A percentile compares a stretch with the other conserved stretches of the same genome.
phyloP scores from a whole-genome alignment of 305 asterid species.

The Fraxinus albicans region DNA sequence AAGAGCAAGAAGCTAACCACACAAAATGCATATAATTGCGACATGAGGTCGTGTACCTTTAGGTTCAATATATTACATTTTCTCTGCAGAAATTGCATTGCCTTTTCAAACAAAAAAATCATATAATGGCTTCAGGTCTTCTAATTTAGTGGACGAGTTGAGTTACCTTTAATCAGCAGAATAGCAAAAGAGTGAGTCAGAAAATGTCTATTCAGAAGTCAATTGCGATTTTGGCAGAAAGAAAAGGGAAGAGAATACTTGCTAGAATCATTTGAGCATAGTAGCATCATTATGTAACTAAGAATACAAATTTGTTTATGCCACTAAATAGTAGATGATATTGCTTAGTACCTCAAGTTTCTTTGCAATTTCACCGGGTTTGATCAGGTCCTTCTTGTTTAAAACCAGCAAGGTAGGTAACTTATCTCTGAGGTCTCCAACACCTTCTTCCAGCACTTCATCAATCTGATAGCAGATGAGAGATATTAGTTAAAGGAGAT shows the following conservation, averaged over 20 bases:
- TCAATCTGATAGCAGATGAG: slow-evolving; percentile 57
- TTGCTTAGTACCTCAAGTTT: slow-evolving; percentile 64
- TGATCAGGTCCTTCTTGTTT: slow-evolving; percentile 91
- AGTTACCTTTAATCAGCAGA: background rate
- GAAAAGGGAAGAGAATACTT: background rate
- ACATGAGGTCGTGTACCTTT: background rate
- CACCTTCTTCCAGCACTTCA: slow-evolving; percentile 74
- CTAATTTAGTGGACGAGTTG: background rate
- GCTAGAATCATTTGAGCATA: background rate
- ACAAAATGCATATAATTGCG: background rate
- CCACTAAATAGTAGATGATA: background rate
- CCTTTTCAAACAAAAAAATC: background rate
- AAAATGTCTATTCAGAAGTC: background rate
- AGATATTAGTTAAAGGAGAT: slow-evolving; percentile 18
- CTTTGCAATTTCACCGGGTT: slow-evolving; percentile 98
- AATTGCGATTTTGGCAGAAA: background rate
- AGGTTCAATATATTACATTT: background rate
- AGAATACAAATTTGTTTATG: background rate
- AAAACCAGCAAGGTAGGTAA: slow-evolving; percentile 79
- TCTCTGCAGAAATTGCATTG: background rate
- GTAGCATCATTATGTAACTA: background rate
- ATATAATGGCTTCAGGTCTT: background rate
- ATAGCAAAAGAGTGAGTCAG: background rate
- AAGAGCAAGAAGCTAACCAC: background rate
- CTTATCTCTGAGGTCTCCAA: slow-evolving; percentile 58